Base-by-base conservation (phyloP, 2,329 filamentous ascomycete species). In the Karstenula rhodostoma region DNA sequence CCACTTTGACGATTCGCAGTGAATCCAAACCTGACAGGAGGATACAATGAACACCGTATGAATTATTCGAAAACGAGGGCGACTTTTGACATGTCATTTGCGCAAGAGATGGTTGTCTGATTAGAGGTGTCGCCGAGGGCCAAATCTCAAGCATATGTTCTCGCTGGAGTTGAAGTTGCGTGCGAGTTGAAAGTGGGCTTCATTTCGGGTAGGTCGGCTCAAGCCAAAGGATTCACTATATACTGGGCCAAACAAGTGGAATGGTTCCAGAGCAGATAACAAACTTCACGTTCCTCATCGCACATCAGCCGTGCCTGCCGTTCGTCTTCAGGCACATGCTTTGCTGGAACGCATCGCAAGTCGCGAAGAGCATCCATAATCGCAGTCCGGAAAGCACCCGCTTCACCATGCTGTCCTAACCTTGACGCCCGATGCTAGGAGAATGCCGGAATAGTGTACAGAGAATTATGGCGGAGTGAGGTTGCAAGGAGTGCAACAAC, bases 371-470 rank as follows among this genome's bases (percentile, higher is more conserved):
- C 27, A 13, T 13, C 35, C 49, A 54, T 27, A 37, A 15, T 29
- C 19, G 17, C 32, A 19, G 42, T 29, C 32, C 19, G 22, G 25
- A 22, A 57, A 25, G 46, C 25, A 17, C 13, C 22, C 32, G 25
- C 37, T 43, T 57, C 47, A 15, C 23, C 10, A 50, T 51, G n/a
- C 58, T 56, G 12, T 27, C 40, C 57, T 29, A 56, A 22, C 25
- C 52, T 42, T 25, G 57, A 65, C 56, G 61, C 63, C 51, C 50
- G 22, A 53, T 59, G 53, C 50, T 40, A n/a, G 42, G 29, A 52
- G 37, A 56, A 60, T 43, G 44, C 37, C 23, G 23, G 43, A 60
- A 59, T 62, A 59, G 53, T 60, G 55, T 64, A 65, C 57, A 63
- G 25, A 44, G 23, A 57, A 60, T 47, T 25, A 54, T 25, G 44